Evolutionary conservation across 352 stramenopile genomes (phyloP).

Genomic region (Pythium graminicola): DNA sequence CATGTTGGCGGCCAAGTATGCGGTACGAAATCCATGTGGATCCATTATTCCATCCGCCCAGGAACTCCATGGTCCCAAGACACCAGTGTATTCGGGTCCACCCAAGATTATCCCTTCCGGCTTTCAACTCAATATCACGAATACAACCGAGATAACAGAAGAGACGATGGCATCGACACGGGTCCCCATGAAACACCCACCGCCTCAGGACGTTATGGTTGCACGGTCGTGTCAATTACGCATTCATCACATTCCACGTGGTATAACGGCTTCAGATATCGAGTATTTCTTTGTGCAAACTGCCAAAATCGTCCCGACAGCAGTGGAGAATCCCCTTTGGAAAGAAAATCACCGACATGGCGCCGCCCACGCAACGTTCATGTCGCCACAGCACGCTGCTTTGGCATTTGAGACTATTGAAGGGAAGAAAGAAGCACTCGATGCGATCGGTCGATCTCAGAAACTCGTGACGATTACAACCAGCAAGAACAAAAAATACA

Average conservation of each 20-base stretch:
- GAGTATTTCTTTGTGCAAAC: constrained; percentile 62
- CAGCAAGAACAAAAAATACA: constrained; percentile 59
- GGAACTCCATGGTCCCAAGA: constrained; percentile 49
- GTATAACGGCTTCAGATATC: constrained; percentile 54
- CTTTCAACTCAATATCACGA: constrained; percentile 29
- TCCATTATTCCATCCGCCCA: constrained; percentile 56
- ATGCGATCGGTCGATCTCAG: constrained; percentile 61
- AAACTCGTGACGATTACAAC: constrained; percentile 65
- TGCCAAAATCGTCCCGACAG: constrained; percentile 52
- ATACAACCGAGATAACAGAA: not conserved
- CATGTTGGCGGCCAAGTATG: constrained; percentile 84
- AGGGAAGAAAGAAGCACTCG: constrained; percentile 26
- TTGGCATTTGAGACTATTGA: constrained; percentile 55
- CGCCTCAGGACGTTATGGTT: constrained; percentile 17
- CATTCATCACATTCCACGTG: constrained; percentile 68
- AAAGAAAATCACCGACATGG: constrained; percentile 58
- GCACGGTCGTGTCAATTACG: constrained; percentile 60
- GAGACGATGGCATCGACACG: not conserved
- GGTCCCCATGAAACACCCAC: constrained; percentile 13
- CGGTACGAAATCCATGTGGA: constrained; percentile 41
- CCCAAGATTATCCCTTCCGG: constrained; percentile 36
- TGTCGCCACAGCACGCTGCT: constrained; percentile 47
- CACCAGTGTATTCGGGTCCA: constrained; percentile 27
- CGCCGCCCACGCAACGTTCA: constrained; percentile 65
- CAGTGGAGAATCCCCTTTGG: constrained; percentile 63